Conservation (phyloP, 768 basidiomycete genomes). For the Boletus pseudo-olivaceus region DNA sequence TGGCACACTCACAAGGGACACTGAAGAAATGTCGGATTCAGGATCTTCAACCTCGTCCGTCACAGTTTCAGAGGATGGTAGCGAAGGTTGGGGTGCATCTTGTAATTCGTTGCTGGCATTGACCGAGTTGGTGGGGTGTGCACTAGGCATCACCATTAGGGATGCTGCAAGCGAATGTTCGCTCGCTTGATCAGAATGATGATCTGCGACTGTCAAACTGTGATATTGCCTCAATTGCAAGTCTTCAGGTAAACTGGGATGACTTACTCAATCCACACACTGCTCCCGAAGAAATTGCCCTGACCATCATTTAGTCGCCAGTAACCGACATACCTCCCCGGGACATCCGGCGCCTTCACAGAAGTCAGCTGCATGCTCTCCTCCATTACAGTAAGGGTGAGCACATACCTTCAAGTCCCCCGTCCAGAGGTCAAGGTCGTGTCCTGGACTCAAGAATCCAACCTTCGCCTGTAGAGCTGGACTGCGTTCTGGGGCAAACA, state of each 20-base stretch:
- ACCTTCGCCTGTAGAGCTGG: slow-evolving; percentile 40
- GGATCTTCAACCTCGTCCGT: slow-evolving; percentile 38
- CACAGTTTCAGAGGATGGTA: slow-evolving; percentile 27
- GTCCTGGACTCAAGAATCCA: slow-evolving; percentile 55
- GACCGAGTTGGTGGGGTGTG: slow-evolving; percentile 21
- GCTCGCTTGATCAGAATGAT: slow-evolving; percentile 32
- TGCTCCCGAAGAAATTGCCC: slow-evolving; percentile 59
- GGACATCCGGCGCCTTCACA: slow-evolving; percentile 62
- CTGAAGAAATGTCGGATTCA: slow-evolving; percentile 42
- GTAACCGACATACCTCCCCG: slow-evolving; percentile 73
- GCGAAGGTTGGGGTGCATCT: slow-evolving; percentile 10
- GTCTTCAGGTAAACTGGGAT: background rate
- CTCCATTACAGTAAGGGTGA: background rate
- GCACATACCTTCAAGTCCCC: slow-evolving; percentile 65
- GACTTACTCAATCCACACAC: slow-evolving; percentile 77
- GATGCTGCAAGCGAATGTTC: slow-evolving; percentile 63
- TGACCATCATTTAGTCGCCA: slow-evolving; percentile 66
- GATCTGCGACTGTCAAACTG: slow-evolving; percentile 69
- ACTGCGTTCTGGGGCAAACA: slow-evolving; percentile 40
- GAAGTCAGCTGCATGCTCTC: slow-evolving; percentile 1
- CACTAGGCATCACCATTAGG: slow-evolving; percentile 60
- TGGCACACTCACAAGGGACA: slow-evolving; percentile 60
- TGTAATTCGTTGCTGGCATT: slow-evolving; percentile 3
- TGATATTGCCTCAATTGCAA: slow-evolving; percentile 1
- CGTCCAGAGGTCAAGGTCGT: slow-evolving; percentile 62